Evolutionary conservation across 805 yeast genomes (phyloP).

Genomic region (Yarrowia yakushimensis): DNA sequence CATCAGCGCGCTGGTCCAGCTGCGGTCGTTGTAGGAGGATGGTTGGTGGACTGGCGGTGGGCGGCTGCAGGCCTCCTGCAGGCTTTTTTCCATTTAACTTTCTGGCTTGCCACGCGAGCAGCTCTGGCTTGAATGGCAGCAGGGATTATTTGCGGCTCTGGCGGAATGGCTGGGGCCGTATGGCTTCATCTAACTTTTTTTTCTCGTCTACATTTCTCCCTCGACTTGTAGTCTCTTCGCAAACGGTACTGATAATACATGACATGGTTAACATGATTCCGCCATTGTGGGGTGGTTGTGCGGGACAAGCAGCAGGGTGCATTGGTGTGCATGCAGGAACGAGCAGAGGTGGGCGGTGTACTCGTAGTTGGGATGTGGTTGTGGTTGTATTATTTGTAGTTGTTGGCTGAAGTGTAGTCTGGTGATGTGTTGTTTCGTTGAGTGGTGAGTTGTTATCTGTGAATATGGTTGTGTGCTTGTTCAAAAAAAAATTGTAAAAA

Average conservation of each 20-base stretch:
- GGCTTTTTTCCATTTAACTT: not conserved
- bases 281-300: not conserved
- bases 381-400: no score
- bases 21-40: slow-evolving; percentile 6
- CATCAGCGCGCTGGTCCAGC: slow-evolving; percentile 49
- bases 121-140: not conserved
- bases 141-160: no score
- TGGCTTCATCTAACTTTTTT: slow-evolving; percentile 6
- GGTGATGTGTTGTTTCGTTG: no score
- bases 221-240: not conserved
- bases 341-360: no score
- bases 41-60: not conserved
- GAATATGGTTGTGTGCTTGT: no score
- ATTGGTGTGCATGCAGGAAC: no score
- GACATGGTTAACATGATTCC: no score
- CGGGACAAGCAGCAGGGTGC: not conserved
- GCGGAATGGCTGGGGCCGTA: not conserved
- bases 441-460: no score
- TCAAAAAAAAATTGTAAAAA: no score
- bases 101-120: not conserved
- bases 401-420: no score
- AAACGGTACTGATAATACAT: slow-evolving; percentile 4
- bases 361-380: no score
- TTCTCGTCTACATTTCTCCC: not conserved
- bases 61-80: not conserved